Percentiles rank a stretch among this genome's conserved stretches.
Evolutionary conservation across 2,329 filamentous ascomycete genomes (phyloP).

Genomic region (Pyrenophora seminiperda): DNA sequence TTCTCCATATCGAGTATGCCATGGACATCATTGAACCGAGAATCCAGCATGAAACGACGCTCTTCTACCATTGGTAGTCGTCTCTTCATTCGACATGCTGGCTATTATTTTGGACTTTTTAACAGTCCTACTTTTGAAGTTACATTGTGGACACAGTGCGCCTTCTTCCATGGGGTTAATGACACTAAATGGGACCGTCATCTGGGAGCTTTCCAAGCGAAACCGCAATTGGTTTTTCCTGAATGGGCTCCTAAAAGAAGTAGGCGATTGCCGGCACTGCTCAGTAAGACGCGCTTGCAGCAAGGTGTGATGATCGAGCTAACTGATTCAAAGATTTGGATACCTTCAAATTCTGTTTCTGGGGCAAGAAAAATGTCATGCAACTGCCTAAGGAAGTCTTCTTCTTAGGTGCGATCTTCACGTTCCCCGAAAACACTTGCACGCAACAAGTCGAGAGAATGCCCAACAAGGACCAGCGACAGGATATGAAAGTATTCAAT

Average conservation of each 20-base stretch:
- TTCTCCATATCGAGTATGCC: not conserved
- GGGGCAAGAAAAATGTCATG: not conserved
- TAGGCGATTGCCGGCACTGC: slow-evolving; percentile 2
- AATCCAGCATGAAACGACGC: slow-evolving; percentile 1
- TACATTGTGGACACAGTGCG: slow-evolving; percentile 5
- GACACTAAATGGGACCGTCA: slow-evolving; percentile 1
- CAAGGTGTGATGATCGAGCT: not conserved
- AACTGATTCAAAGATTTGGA: slow-evolving; percentile 1
- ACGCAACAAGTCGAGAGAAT: no score
- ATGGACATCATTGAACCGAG: slow-evolving; percentile 4
- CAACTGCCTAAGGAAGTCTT: no score
- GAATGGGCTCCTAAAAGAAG: not conserved
- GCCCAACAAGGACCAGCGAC: no score
- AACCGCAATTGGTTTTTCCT: not conserved
- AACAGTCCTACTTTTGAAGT: slow-evolving; percentile 15
- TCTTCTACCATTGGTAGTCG: not conserved
- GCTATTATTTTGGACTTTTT: slow-evolving; percentile 12
- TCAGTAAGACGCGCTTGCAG: slow-evolving; percentile 1
- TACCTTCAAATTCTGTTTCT: slow-evolving; percentile 2
- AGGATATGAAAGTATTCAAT: no score
- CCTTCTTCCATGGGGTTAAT: slow-evolving; percentile 12
- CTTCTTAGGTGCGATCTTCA: no score
- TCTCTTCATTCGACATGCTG: slow-evolving; percentile 14
- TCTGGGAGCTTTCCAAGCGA: not conserved
- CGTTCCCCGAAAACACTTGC: no score